Evolutionary conservation across 2,329 filamentous ascomycete genomes (phyloP).

Genomic region (Lasiodiplodia hormozganensis): DNA sequence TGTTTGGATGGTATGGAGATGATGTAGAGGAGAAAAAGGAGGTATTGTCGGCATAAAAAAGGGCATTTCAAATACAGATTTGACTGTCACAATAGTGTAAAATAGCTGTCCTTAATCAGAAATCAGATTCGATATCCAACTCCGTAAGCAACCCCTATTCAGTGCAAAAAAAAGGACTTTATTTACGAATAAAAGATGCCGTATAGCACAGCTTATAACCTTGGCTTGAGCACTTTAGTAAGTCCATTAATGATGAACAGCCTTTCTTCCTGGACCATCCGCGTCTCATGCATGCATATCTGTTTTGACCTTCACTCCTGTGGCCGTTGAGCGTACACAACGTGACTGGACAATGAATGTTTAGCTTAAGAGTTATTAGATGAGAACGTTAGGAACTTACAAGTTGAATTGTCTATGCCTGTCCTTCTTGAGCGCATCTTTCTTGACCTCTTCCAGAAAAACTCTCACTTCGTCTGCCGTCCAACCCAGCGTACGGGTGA

Average conservation of each 20-base stretch:
- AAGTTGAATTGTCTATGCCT: constrained; percentile 16
- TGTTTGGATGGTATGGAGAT: constrained; percentile 26
- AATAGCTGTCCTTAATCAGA: neutral
- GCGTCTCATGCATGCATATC: no score
- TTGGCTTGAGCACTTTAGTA: no score
- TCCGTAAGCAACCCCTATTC: neutral
- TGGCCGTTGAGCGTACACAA: constrained; percentile 9
- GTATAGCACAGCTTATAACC: no score
- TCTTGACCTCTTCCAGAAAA: constrained; percentile 39
- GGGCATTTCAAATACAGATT: neutral
- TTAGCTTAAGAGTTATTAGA: neutral
- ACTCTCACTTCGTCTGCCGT: constrained; percentile 51
- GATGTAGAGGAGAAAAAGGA: neutral
- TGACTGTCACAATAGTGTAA: neutral
- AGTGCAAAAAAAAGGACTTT: no score
- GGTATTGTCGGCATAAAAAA: neutral
- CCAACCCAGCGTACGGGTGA: constrained; percentile 53
- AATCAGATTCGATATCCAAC: neutral
- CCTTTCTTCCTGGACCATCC: no score
- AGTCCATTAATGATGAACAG: no score
- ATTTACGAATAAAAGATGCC: no score
- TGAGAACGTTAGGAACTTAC: neutral
- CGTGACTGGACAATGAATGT: neutral
- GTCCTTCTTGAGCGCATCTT: constrained; percentile 35
- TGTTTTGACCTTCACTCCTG: neutral